phyloP scores from a whole-genome alignment of 2,329 filamentous ascomycete species.

The Calonectria naviculata region DNA sequence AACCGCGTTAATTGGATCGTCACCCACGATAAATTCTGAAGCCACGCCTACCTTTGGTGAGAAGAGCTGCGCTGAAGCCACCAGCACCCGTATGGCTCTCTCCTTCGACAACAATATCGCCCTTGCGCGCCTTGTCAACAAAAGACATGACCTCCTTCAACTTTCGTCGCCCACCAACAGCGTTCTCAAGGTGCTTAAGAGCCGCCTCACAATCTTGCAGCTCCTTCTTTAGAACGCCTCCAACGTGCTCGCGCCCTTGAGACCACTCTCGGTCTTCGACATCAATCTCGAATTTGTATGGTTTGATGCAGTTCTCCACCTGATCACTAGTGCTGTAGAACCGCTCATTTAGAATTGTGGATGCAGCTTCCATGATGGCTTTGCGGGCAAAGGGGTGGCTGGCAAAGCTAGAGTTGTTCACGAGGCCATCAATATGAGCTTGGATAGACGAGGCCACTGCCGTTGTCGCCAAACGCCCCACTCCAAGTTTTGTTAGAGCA shows the following conservation, averaged over 20 bases:
- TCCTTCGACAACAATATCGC: constrained; percentile 86
- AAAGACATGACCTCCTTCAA: constrained; percentile 90
- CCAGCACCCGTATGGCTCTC: constrained; percentile 87
- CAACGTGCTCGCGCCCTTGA: constrained; percentile 85
- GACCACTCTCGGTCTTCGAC: constrained; percentile 92
- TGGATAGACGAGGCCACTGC: constrained; percentile 92
- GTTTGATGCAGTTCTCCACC: constrained; percentile 98
- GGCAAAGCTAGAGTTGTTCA: constrained; percentile 85
- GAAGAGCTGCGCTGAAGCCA: constrained; percentile 88
- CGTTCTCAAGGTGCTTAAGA: constrained; percentile 78
- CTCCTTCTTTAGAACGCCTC: constrained; percentile 85
- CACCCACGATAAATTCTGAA: neutral
- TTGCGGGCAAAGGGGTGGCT: constrained; percentile 92
- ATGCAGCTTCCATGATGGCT: constrained; percentile 92
- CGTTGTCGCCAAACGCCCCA: constrained; percentile 90
- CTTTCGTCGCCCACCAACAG: constrained; percentile 85
- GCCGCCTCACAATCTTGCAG: constrained; percentile 86
- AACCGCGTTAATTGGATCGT: constrained; percentile 38
- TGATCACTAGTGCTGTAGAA: constrained; percentile 98
- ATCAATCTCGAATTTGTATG: constrained; percentile 98
- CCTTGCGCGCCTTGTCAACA: constrained; percentile 89
- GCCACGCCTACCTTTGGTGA: constrained; percentile 76
- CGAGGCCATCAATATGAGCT: constrained; percentile 81
- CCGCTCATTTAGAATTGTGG: constrained; percentile 89
- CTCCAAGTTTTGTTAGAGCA: constrained; percentile 91